These are phyloP conservation scores for Paraglomus brasilianum DNA, from an alignment of 192 early-diverging fungal species.

Conservation along the genomic window DNA sequence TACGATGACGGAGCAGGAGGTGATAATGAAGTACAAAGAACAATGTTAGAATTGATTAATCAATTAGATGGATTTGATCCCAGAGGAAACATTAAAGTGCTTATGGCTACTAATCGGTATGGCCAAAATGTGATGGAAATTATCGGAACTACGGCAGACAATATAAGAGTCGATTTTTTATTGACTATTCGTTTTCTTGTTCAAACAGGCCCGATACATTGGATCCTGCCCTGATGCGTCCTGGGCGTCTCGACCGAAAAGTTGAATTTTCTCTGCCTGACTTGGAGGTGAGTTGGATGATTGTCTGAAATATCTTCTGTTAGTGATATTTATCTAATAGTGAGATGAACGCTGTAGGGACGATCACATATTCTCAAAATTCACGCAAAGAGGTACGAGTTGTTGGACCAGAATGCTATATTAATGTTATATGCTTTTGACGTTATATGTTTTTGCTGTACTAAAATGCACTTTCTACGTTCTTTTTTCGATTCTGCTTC, in stretches of 20 bases:
- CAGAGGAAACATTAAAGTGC: conserved; percentile 98
- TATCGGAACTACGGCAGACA: conserved; percentile 20
- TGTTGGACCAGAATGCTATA: no score
- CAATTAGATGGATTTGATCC: conserved; percentile 99
- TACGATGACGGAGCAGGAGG: conserved; percentile 98
- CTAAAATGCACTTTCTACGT: no score
- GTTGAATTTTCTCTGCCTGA: conserved; percentile 98
- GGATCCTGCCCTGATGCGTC: conserved; percentile 95
- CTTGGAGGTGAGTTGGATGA: conserved; percentile 57
- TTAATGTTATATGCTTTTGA: no score
- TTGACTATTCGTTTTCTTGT: conserved; percentile 27
- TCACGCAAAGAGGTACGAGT: conserved; percentile 73
- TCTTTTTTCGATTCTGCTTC: no score
- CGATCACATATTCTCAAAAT: conserved; percentile 98
- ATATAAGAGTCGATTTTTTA: conserved; percentile 28
- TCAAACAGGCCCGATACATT: conserved; percentile 85
- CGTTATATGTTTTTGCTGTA: no score
- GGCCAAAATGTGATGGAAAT: background rate
- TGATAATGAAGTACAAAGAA: conserved; percentile 99
- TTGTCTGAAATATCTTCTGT: background rate
- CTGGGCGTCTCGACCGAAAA: conserved; percentile 97
- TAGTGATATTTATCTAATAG: background rate
- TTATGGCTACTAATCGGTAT: conserved; percentile 96
- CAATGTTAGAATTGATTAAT: conserved; percentile 99
- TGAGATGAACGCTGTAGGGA: conserved; percentile 54